These are phyloP conservation scores for Eimeria brunetti DNA, from an alignment of 169 alveolate species.

Conservation along the genomic window DNA sequence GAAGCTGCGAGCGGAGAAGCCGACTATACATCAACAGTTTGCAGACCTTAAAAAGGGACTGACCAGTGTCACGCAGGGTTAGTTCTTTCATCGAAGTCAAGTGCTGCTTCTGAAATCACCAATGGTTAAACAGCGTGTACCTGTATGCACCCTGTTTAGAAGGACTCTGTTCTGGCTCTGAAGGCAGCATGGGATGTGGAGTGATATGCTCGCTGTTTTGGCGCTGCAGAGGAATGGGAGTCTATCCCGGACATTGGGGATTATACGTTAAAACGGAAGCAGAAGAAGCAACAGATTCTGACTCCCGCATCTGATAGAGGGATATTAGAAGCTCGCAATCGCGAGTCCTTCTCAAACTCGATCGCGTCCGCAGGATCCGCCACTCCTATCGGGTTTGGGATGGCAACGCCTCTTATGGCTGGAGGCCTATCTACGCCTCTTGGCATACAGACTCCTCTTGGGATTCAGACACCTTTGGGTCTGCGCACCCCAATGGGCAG, in stretches of 20 bases:
- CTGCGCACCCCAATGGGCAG: slow-evolving; percentile 88
- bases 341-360: slow-evolving; percentile 64
- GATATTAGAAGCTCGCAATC: slow-evolving; percentile 66
- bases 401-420: slow-evolving; percentile 83
- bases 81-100: not conserved
- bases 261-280: slow-evolving; percentile 87
- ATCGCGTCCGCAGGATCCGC: slow-evolving; percentile 80
- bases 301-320: slow-evolving; percentile 78
- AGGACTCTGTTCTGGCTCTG: not conserved
- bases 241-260: slow-evolving; percentile 97
- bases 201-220: not conserved
- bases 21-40: slow-evolving; percentile 85
- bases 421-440: slow-evolving; percentile 93
- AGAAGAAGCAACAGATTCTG: slow-evolving; percentile 89
- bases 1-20: slow-evolving; percentile 92
- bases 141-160: not conserved
- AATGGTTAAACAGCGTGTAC: not conserved
- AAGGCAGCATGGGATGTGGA: not conserved
- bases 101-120: not conserved
- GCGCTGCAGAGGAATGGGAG: slow-evolving; percentile 97
- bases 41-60: slow-evolving; percentile 82
- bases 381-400: slow-evolving; percentile 85
- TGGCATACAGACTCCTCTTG: slow-evolving; percentile 90
- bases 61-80: slow-evolving; percentile 82
- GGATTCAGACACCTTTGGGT: slow-evolving; percentile 88